Evolutionary conservation across 2,329 filamentous ascomycete genomes (phyloP).

Genomic region (Cercospora sesami): DNA sequence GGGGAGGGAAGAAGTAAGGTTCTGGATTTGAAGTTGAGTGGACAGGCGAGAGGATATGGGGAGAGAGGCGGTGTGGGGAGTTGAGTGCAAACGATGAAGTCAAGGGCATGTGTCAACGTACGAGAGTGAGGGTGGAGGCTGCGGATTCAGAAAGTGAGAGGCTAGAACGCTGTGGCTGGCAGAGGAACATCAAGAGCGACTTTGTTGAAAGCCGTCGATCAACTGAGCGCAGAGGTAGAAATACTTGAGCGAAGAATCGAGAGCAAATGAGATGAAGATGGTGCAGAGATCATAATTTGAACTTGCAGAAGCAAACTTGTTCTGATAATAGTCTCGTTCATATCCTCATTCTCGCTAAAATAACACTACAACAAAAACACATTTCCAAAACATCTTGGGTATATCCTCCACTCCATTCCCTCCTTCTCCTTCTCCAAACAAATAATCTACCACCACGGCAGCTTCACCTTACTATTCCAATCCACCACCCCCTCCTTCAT

Average conservation of each 20-base stretch:
- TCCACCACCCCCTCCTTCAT: conserved; percentile 24
- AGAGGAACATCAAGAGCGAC: neutral
- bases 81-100: neutral
- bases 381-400: neutral
- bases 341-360: neutral
- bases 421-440: neutral
- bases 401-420: neutral
- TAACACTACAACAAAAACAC: neutral
- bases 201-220: neutral
- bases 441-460: conserved; percentile 13
- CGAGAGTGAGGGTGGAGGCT: neutral
- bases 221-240: neutral
- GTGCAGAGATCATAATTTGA: neutral
- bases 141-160: neutral
- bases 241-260: neutral
- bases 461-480: conserved; percentile 2
- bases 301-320: neutral
- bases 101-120: neutral
- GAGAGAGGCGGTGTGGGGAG: neutral
- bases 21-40: neutral
- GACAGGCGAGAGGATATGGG: neutral
- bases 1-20: neutral
- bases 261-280: neutral
- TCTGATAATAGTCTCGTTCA: neutral
- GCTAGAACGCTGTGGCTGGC: neutral